A percentile compares a stretch with the other conserved stretches of the same genome.
Conservation (phyloP, 2,329 filamentous ascomycete species). For the Xylaria digitata region DNA sequence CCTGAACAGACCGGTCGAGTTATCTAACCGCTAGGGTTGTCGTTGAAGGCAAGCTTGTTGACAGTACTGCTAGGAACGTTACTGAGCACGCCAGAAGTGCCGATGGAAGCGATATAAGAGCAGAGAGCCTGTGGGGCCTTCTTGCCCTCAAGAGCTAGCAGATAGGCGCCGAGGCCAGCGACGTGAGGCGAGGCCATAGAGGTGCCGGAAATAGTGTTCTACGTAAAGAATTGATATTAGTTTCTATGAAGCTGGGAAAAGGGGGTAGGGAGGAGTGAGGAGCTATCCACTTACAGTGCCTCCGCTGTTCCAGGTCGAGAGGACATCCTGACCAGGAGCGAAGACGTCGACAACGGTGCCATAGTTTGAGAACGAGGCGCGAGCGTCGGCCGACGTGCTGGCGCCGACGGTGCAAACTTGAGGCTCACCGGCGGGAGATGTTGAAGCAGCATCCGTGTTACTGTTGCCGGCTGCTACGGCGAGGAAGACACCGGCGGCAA, state of each 20-base stretch:
- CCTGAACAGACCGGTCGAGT: not conserved
- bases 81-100: conserved; percentile 54
- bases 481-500: conserved; percentile 60
- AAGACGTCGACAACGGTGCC: conserved; percentile 59
- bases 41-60: conserved; percentile 53
- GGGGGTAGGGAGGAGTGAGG: not conserved
- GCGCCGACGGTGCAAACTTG: conserved; percentile 66
- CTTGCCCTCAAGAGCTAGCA: conserved; percentile 58
- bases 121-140: conserved; percentile 57
- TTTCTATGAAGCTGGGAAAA: not conserved
- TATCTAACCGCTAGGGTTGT: conserved; percentile 38
- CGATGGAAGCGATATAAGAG: conserved; percentile 55
- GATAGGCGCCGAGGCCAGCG: conserved; percentile 69
- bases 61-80: conserved; percentile 51
- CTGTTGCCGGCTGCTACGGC: conserved; percentile 68
- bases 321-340: conserved; percentile 55
- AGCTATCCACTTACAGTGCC: conserved; percentile 45
- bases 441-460: conserved; percentile 53
- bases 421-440: conserved; percentile 61
- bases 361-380: conserved; percentile 62
- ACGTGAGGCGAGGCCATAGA: conserved; percentile 73
- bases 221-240: conserved; percentile 38
- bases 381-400: conserved; percentile 53
- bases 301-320: conserved; percentile 57
- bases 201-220: conserved; percentile 65